Percentiles rank a stretch among this genome's conserved stretches.
Conservation (phyloP, 73 alveolate species). For the Diophrys appendiculata region DNA sequence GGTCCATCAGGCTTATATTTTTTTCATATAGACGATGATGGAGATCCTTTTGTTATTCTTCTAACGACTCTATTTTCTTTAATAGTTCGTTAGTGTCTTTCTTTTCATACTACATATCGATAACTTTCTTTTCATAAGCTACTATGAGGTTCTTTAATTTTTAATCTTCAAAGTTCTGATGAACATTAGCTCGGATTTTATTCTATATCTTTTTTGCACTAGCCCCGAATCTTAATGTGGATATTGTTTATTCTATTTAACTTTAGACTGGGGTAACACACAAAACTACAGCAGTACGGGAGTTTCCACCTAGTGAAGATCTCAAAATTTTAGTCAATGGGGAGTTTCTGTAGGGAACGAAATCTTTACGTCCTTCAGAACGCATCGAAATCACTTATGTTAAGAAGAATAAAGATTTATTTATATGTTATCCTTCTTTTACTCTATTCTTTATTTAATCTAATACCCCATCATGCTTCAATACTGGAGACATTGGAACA, state of each 20-base stretch:
- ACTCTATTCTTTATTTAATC: conserved; percentile 49
- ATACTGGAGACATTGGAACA: conserved; percentile 11
- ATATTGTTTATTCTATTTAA: conserved; percentile 74
- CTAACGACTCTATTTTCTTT: neutral
- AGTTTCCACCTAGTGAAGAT: conserved; percentile 94
- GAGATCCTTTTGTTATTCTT: neutral
- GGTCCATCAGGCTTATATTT: neutral
- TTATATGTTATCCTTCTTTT: conserved; percentile 80
- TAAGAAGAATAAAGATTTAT: conserved; percentile 76
- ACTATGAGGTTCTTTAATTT: conserved; percentile 25
- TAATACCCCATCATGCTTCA: conserved; percentile 19
- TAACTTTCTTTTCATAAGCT: conserved; percentile 48
- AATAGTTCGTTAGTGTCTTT: conserved; percentile 6
- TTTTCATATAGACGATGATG: too few species aligned
- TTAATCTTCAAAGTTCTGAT: conserved; percentile 17
- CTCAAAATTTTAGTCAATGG: conserved; percentile 92
- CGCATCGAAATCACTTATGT: conserved; percentile 75
- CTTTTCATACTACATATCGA: conserved; percentile 27
- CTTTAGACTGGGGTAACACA: conserved; percentile 88
- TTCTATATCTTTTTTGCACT: conserved; percentile 96
- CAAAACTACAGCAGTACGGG: conserved; percentile 92
- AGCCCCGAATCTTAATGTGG: conserved; percentile 88
- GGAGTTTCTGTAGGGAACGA: conserved; percentile 93
- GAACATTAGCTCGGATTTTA: conserved; percentile 63
- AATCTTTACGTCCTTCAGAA: conserved; percentile 71